Base-by-base conservation (phyloP, 2,329 filamentous ascomycete species). In the Pseudomassariella vexata region DNA sequence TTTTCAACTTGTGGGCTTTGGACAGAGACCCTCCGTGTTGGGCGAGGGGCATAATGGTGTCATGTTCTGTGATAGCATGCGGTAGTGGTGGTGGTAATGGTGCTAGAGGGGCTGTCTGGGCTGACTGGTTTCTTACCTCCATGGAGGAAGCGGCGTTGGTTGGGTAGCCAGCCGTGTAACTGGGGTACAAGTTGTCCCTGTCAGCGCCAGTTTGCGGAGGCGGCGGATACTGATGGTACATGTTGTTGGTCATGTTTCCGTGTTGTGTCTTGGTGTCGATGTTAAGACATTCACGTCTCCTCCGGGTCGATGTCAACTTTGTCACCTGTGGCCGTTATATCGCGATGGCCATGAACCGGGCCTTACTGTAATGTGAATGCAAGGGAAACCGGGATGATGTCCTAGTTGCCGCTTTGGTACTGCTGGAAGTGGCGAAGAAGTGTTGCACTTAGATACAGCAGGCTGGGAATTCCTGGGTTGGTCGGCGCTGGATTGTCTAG, bases 161-260 rank as follows among this genome's bases (percentile, higher is more conserved):
- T 37, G 42, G 40, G 40, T 48, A 51, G 26, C 40, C 50, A 37
- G 50, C 52, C 32, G 49, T 42, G 44, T 61, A 70, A 35, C 53
- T 50, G 31, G 57, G 45, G 30, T 60, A 56, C 29, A 60, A 50
- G 40, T 65, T 50, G 35, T 62, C 59, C 55, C 65, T 59, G 31
- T 63, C 62, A 42, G 55, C 46, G 47, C 55, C 56, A 48, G 55
- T 55, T 41, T 63, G 56, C 37, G 60, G 58, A 40, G 60, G 54
- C 40, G 60, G 54, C 28, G 65, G 60, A 47, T 70, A 72, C 41
- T 68, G 65, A 47, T 69, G 67, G 41, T 68, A 59, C 66, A 71
- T 70, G 46, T 57, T 59, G 39, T 57, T 53, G 50, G 56, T 59
- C 55, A 61, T 61, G 44, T 43, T 53, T 44, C 40, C 46, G 41